phyloP scores from a whole-genome alignment of 139 green algal genomes.

The Desmodesmus armatus region DNA sequence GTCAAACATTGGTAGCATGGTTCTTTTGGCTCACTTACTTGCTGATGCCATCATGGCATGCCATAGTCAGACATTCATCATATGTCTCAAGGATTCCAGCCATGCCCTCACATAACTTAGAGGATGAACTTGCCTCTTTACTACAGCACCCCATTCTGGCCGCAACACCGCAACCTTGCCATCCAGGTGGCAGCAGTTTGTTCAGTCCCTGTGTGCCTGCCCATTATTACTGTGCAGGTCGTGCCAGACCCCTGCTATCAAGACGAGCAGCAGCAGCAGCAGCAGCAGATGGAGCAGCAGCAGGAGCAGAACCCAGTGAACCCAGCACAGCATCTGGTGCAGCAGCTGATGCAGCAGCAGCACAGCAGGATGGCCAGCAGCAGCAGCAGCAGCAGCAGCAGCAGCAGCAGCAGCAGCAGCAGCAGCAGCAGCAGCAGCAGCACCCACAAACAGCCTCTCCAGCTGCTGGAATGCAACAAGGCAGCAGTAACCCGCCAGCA shows the following conservation, averaged over 20 bases:
- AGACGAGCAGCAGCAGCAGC: not conserved
- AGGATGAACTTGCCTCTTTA: no score
- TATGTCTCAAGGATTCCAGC: no score
- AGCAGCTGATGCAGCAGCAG: not conserved
- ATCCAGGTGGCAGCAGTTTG: not conserved
- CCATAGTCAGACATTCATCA: no score
- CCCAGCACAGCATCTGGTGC: not conserved
- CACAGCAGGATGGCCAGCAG: not conserved
- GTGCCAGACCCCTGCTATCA: not conserved
- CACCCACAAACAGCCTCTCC: no score
- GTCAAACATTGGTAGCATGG: no score
- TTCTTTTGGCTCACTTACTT: no score
- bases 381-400: constrained; percentile 29
- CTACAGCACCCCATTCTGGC: no score
- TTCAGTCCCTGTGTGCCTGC: not conserved
- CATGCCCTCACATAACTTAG: no score
- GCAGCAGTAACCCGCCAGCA: no score
- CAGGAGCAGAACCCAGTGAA: not conserved
- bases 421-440: not conserved
- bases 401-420: not conserved
- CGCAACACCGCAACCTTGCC: no score
- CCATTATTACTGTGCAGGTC: not conserved
- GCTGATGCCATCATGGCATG: no score
- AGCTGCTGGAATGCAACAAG: no score
- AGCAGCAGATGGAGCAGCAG: not conserved